Evolutionary conservation across 805 yeast genomes (phyloP).

Genomic region (Metschnikowia peoriensis): DNA sequence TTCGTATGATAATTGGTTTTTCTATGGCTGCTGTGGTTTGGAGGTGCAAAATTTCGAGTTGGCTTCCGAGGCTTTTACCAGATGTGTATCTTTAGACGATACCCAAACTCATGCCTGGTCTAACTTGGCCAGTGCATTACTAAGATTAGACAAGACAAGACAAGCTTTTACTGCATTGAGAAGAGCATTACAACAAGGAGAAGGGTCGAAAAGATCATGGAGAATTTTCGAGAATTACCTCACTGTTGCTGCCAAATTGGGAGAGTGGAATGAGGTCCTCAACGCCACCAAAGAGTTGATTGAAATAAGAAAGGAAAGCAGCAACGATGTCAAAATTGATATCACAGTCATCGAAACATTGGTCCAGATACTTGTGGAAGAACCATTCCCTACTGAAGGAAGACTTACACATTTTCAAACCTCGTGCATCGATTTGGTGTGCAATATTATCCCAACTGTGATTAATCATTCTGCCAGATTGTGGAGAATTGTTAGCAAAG

Average conservation of each 20-base stretch:
- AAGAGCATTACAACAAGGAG: slow-evolving; percentile 70
- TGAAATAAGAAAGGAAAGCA: slow-evolving; percentile 51
- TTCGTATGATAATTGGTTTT: slow-evolving; percentile 80
- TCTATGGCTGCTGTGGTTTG: slow-evolving; percentile 87
- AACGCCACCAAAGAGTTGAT: slow-evolving; percentile 68
- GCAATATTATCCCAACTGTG: slow-evolving; percentile 63
- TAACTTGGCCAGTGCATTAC: slow-evolving; percentile 78
- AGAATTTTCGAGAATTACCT: slow-evolving; percentile 86
- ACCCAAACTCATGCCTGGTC: slow-evolving; percentile 85
- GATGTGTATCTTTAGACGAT: slow-evolving; percentile 86
- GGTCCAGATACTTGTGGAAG: slow-evolving; percentile 58
- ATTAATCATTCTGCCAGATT: slow-evolving; percentile 65
- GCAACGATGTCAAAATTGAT: slow-evolving; percentile 68
- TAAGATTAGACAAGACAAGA: slow-evolving; percentile 58
- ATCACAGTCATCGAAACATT: slow-evolving; percentile 72
- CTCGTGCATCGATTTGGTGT: slow-evolving; percentile 68
- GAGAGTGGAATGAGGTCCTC: slow-evolving; percentile 88
- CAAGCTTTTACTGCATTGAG: slow-evolving; percentile 86
- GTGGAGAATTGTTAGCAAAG: slow-evolving; percentile 84
- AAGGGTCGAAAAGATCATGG: slow-evolving; percentile 72
- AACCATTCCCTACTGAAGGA: slow-evolving; percentile 45
- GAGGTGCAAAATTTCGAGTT: slow-evolving; percentile 67
- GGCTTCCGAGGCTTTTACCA: slow-evolving; percentile 88
- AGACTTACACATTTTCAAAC: slow-evolving; percentile 61
- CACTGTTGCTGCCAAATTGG: slow-evolving; percentile 73